phyloP scores from a whole-genome alignment of 2,329 filamentous ascomycete species.

The Ilyonectria mors-panacis region DNA sequence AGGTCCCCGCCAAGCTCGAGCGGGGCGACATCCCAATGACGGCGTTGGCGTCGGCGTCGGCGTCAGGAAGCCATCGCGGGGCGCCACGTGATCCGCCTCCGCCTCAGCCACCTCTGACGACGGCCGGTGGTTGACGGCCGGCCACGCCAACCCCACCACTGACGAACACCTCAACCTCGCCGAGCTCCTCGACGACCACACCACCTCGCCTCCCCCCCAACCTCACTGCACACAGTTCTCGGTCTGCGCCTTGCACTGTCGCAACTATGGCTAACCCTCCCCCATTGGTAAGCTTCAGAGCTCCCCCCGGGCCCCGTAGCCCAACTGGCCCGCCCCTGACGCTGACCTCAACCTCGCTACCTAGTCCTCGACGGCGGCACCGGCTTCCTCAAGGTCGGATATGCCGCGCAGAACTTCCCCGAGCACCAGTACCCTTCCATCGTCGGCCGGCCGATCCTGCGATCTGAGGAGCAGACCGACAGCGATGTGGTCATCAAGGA shows the following conservation, averaged over 20 bases:
- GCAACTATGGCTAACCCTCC: constrained; percentile 65
- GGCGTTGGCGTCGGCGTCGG: neutral
- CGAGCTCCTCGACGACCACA: constrained; percentile 45
- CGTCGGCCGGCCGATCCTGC: constrained; percentile 96
- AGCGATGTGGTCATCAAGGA: constrained; percentile 85
- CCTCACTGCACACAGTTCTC: constrained; percentile 32
- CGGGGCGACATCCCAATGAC: constrained; percentile 21
- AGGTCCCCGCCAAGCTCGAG: constrained; percentile 8
- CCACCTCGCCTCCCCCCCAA: constrained; percentile 38
- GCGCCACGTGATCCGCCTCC: constrained; percentile 57
- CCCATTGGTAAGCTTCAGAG: constrained; percentile 66
- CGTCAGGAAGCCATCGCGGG: constrained; percentile 44
- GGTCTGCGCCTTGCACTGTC: constrained; percentile 39
- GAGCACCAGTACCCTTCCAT: constrained; percentile 99
- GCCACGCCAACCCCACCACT: constrained; percentile 54
- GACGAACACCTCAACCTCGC: constrained; percentile 50
- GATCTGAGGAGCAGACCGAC: constrained; percentile 86
- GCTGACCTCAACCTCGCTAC: constrained; percentile 43
- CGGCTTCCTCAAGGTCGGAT: constrained; percentile 99
- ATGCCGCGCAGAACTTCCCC: constrained; percentile 99
- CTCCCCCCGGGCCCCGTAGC: constrained; percentile 33
- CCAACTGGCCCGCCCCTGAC: constrained; percentile 36
- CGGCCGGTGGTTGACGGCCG: constrained; percentile 35
- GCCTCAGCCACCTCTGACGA: constrained; percentile 55
- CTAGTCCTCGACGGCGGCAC: constrained; percentile 99